Evolutionary conservation across 2,329 filamentous ascomycete genomes (phyloP), one percentile per base, ranked within the genome.

Genomic region (Teratosphaeria destructans): DNA sequence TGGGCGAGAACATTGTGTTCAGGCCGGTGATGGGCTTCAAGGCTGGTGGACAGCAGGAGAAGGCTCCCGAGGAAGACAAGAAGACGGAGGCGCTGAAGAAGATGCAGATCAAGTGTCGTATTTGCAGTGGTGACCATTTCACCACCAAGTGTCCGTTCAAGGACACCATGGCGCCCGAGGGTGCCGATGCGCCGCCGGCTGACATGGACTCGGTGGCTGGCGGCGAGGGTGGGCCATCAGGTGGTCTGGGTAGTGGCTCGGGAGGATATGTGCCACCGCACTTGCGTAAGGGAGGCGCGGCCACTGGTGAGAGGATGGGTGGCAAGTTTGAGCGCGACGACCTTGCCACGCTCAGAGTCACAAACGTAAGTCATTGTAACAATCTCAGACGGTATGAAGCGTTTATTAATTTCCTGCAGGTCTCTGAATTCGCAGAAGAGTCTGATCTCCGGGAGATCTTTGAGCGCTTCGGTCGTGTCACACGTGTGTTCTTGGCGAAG

Each of bases 81-180:
- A 81, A 85, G 76, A 82, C 84, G 74, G 80, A 83, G 63, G 79
- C 82, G 70, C 82, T 97, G 72, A 95, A 94, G 85, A 92, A 96
- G 81, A 96, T 96, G 85, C 95, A 96, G 81, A 95, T 99, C 82
- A 97, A 97, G 84, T 99, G 94, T 79, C 89, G 94, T 83, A 97
- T 99, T 75, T 99, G 94, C 81, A 89, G 87, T 74, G 94, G 93
- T 74, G 94, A 99, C 82, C 94, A 99, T 85, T 99, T 97, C 82
- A 99, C 94, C 52, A 93, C 93, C 67, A 88, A 94, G 76, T 99
- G 94, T 85, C 94, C 94, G 39, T 99, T 96, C 87, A 99, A 97
- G 82, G 94, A 97, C 75, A 99, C 93, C 70, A 96, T 99, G 91
- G 91, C 93, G 39, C 94, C 89, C 43, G 85, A 92, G 62, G 77